Conservation (phyloP, 2,329 filamentous ascomycete genomes). For the Xylariaceae sp. region DNA sequence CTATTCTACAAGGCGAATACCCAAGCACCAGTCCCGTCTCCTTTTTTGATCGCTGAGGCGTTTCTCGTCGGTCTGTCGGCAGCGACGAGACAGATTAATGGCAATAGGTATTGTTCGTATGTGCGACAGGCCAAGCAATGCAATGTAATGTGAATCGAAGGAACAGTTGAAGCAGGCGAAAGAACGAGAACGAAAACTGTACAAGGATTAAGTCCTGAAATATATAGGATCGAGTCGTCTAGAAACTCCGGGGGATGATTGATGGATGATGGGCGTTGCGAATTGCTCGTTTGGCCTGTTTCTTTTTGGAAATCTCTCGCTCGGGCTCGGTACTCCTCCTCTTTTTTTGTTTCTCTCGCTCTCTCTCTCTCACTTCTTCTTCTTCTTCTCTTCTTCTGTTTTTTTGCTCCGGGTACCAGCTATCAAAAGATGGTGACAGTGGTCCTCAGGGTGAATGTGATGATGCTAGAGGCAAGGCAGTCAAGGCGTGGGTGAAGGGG, state of each 20-base stretch:
- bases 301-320: constrained; percentile 27
- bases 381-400: constrained; percentile 14
- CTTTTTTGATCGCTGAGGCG: background rate
- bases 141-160: constrained; percentile 27
- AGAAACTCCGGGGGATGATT: constrained; percentile 17
- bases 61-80: constrained; percentile 3
- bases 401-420: background rate
- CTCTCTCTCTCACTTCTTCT: constrained; percentile 21
- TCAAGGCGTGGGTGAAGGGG: constrained; percentile 4
- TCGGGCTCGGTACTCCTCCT: constrained; percentile 21
- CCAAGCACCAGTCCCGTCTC: background rate
- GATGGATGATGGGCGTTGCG: background rate
- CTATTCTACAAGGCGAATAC: constrained; percentile 1
- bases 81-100: constrained; percentile 26
- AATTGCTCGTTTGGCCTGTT: constrained; percentile 7
- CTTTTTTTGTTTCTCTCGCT: constrained; percentile 3
- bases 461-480: constrained; percentile 15
- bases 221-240: constrained; percentile 20
- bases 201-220: constrained; percentile 23
- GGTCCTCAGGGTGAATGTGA: constrained; percentile 15
- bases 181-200: constrained; percentile 19
- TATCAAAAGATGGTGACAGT: constrained; percentile 5
- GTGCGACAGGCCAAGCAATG: constrained; percentile 20
- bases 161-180: constrained; percentile 9
- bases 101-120: constrained; percentile 19